Percentiles rank a stretch among this genome's conserved stretches.
phyloP scores from a whole-genome alignment of 495 filamentous ascomycete species.

The Lophium mytilinum region DNA sequence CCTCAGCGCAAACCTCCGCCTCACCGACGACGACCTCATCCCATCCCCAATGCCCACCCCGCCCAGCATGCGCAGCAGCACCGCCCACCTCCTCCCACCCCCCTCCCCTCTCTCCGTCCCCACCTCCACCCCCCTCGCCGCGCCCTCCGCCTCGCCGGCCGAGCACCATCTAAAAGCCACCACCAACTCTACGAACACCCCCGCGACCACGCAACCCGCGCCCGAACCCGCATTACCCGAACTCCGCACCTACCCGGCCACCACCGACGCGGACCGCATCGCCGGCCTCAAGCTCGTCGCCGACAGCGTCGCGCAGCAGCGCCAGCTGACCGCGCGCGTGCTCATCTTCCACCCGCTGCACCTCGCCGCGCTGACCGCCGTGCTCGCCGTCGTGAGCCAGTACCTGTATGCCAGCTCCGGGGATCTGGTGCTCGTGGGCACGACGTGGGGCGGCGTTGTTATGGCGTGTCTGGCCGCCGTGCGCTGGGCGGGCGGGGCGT shows the following conservation, averaged over 20 bases:
- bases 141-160: constrained; percentile 21
- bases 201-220: constrained; percentile 1
- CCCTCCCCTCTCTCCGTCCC: constrained; percentile 28
- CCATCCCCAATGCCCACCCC: constrained; percentile 32
- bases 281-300: constrained; percentile 65
- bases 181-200: neutral
- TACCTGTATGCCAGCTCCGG: constrained; percentile 27
- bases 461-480: constrained; percentile 40
- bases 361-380: constrained; percentile 32
- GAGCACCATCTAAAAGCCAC: constrained; percentile 7
- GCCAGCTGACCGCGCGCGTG: constrained; percentile 43
- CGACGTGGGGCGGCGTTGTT: constrained; percentile 38
- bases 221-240: constrained; percentile 18
- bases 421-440: constrained; percentile 33
- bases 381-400: constrained; percentile 34
- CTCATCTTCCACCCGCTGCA: constrained; percentile 47
- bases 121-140: constrained; percentile 22
- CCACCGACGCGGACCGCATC: constrained; percentile 48
- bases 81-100: constrained; percentile 15
- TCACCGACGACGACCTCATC: constrained; percentile 27
- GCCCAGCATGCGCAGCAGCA: constrained; percentile 16
- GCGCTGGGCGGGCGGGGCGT: constrained; percentile 37
- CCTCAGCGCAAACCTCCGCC: constrained; percentile 34
- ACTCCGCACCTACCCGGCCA: constrained; percentile 25
- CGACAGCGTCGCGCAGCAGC: constrained; percentile 56